A percentile compares a stretch with the other conserved stretches of the same genome.
These are phyloP conservation scores for Lichtheimia hyalospora DNA, from an alignment of 371 early-diverging fungal species.

Conservation along the genomic window DNA sequence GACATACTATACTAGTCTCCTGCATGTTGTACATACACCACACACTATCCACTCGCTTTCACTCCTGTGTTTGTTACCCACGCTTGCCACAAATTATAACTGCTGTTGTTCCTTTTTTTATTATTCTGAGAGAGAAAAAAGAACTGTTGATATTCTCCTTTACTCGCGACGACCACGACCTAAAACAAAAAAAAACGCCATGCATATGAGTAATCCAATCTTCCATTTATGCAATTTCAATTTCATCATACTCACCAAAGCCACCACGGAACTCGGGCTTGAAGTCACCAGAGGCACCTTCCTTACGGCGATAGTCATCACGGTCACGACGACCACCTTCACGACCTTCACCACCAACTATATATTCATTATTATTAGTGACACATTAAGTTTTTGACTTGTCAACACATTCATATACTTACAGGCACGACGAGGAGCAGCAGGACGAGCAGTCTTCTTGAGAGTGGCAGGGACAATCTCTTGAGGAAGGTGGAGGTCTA, in stretches of 20 bases:
- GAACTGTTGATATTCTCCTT: conserved; percentile 3
- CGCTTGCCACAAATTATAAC: too few relatives aligned
- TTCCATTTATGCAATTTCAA: too few relatives aligned
- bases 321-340: conserved; percentile 67
- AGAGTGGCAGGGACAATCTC: conserved; percentile 97
- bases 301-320: conserved; percentile 92
- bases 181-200: conserved; percentile 7
- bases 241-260: conserved; percentile 52
- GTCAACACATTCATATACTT: conserved; percentile 19
- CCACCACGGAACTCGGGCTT: conserved; percentile 94
- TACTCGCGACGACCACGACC: conserved; percentile 53
- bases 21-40: too few relatives aligned
- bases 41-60: too few relatives aligned
- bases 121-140: conserved; percentile 1
- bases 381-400: background rate
- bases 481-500: conserved; percentile 91
- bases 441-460: conserved; percentile 86
- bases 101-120: background rate
- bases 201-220: too few relatives aligned
- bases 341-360: conserved; percentile 44
- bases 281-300: conserved; percentile 91
- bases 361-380: background rate
- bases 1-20: too few relatives aligned
- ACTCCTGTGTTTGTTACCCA: too few relatives aligned
- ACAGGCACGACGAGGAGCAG: conserved; percentile 72